Conservation (phyloP, 495 filamentous ascomycete species). For the Letharia lupina region DNA sequence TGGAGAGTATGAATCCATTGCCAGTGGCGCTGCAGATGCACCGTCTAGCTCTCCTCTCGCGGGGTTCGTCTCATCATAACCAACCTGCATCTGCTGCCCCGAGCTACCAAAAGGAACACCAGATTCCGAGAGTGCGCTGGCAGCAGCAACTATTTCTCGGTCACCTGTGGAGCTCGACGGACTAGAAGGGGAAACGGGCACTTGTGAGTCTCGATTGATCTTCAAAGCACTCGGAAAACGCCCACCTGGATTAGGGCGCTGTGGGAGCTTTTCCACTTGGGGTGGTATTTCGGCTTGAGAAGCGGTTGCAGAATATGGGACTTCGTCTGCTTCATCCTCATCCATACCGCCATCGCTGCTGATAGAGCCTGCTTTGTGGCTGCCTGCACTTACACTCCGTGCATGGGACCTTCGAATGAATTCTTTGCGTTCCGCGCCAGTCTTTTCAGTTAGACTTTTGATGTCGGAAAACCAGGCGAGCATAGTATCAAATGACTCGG, state of each 20-base stretch:
- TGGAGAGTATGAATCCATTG: conserved; percentile 3
- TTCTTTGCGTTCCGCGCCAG: conserved; percentile 79
- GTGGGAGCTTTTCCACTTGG: conserved; percentile 38
- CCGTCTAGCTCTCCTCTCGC: conserved; percentile 9
- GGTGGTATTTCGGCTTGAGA: conserved; percentile 42
- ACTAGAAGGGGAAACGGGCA: conserved; percentile 67
- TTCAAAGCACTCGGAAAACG: conserved; percentile 83
- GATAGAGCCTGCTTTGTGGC: conserved; percentile 52
- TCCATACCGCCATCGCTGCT: conserved; percentile 64
- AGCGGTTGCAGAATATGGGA: conserved; percentile 57
- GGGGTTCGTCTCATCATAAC: conserved; percentile 13
- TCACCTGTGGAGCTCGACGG: conserved; percentile 54
- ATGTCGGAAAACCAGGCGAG: conserved; percentile 95
- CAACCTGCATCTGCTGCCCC: conserved; percentile 17
- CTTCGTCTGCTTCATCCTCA: conserved; percentile 73
- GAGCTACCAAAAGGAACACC: conserved; percentile 28
- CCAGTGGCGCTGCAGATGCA: not conserved
- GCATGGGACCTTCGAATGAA: conserved; percentile 68
- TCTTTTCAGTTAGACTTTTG: conserved; percentile 73
- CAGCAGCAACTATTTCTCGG: conserved; percentile 51
- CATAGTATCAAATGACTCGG: conserved; percentile 93
- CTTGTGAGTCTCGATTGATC: conserved; percentile 70
- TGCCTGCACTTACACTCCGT: conserved; percentile 63
- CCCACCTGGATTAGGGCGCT: conserved; percentile 73
- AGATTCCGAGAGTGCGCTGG: conserved; percentile 44